A percentile compares a stretch with the other conserved stretches of the same genome.
Evolutionary conservation across 768 basidiomycete genomes (phyloP).

Genomic region (Tephrocybe sp.): DNA sequence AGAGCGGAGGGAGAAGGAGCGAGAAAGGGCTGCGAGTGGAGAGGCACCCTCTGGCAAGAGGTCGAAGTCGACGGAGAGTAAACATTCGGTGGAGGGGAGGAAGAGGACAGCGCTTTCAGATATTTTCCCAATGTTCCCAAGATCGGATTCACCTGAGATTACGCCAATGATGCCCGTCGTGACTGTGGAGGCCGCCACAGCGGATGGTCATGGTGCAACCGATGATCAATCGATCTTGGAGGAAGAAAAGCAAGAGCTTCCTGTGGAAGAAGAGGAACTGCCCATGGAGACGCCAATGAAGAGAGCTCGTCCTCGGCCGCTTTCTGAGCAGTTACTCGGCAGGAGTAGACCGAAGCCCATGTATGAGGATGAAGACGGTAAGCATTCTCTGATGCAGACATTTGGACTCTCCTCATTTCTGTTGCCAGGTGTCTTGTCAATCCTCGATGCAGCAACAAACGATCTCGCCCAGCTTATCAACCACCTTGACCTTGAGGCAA

Average conservation of each 20-base stretch:
- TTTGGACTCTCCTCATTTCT: slow-evolving; percentile 7
- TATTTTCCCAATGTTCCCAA: slow-evolving; percentile 53
- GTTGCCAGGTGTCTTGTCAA: slow-evolving; percentile 55
- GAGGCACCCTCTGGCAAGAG: slow-evolving; percentile 17
- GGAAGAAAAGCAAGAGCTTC: slow-evolving; percentile 11
- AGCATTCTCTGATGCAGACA: slow-evolving; percentile 10
- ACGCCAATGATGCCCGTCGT: slow-evolving; percentile 27
- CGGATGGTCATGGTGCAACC: slow-evolving; percentile 44
- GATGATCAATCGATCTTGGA: slow-evolving; percentile 22
- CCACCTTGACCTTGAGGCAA: slow-evolving; percentile 79
- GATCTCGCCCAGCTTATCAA: slow-evolving; percentile 79
- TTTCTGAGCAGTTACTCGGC: slow-evolving; percentile 64
- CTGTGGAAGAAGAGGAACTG: slow-evolving; percentile 12
- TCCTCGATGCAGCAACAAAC: slow-evolving; percentile 78
- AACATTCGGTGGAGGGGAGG: slow-evolving; percentile 49
- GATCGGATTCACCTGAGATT: background rate
- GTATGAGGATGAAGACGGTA: slow-evolving; percentile 57
- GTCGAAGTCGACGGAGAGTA: slow-evolving; percentile 33
- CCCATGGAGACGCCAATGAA: slow-evolving; percentile 40
- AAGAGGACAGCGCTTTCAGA: slow-evolving; percentile 54
- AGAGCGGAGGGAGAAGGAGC: slow-evolving; percentile 21
- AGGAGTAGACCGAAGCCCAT: slow-evolving; percentile 48
- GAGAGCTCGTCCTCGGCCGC: slow-evolving; percentile 51
- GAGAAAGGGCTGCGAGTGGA: slow-evolving; percentile 22
- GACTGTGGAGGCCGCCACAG: slow-evolving; percentile 52